phyloP scores from a whole-genome alignment of 495 filamentous ascomycete species.

The Xylaria scruposa region DNA sequence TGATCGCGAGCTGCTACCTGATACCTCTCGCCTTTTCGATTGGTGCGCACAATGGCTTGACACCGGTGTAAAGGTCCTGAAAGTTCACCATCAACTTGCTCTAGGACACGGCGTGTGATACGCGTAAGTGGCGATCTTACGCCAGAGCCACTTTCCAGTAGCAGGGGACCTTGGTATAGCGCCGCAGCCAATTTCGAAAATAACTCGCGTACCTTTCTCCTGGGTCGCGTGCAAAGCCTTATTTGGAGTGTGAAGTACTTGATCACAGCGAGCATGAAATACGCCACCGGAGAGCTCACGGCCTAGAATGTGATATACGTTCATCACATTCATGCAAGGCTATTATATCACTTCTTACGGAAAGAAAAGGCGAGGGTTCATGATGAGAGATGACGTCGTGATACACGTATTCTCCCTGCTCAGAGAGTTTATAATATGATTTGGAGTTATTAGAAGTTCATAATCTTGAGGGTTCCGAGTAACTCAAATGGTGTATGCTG shows the following conservation, averaged over 20 bases:
- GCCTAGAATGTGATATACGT: slow-evolving; percentile 9
- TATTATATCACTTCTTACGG: neutral
- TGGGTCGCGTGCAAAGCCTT: neutral
- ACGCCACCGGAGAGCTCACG: slow-evolving; percentile 7
- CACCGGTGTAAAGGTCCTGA: neutral
- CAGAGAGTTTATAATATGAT: neutral
- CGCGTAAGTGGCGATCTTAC: slow-evolving; percentile 20
- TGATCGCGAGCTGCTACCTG: slow-evolving; percentile 1
- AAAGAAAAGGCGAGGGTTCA: slow-evolving; percentile 6
- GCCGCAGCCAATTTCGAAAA: slow-evolving; percentile 1
- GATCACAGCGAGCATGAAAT: slow-evolving; percentile 9
- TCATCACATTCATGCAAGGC: slow-evolving; percentile 16
- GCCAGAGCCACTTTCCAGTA: neutral
- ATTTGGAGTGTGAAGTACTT: neutral
- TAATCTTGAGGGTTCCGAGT: neutral
- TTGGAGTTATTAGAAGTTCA: neutral
- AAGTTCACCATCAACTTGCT: neutral
- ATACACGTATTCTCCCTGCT: neutral
- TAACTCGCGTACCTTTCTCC: slow-evolving; percentile 17
- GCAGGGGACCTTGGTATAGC: neutral
- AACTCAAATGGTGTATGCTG: neutral
- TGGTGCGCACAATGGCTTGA: neutral
- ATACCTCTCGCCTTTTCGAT: neutral
- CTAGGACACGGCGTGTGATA: slow-evolving; percentile 7
- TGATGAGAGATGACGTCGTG: neutral